Percentiles rank a stretch among this genome's conserved stretches.
Conservation (phyloP, 768 basidiomycete species). For the Mrakia gelida region DNA sequence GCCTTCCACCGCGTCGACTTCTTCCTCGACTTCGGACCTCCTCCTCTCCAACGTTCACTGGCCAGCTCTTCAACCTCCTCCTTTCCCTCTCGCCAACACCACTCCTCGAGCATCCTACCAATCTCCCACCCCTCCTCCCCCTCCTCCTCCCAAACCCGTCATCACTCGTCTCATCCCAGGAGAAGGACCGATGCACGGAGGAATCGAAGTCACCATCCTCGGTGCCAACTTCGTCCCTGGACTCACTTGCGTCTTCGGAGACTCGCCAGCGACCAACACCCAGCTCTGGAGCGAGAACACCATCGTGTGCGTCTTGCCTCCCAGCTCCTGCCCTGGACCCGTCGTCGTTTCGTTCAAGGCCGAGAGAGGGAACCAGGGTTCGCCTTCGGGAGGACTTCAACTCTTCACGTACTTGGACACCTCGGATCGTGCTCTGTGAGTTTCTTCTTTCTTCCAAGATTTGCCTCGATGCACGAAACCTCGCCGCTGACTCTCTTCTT, state of each 20-base stretch:
- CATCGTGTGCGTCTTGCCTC: conserved; percentile 84
- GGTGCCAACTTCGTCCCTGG: conserved; percentile 71
- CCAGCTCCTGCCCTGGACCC: conserved; percentile 70
- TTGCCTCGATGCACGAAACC: neutral
- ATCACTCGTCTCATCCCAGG: conserved; percentile 83
- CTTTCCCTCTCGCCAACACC: neutral
- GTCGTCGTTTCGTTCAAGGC: conserved; percentile 83
- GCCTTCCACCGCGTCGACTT: conserved; percentile 8
- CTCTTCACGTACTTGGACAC: conserved; percentile 89
- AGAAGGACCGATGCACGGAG: conserved; percentile 80
- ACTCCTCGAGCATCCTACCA: conserved; percentile 2
- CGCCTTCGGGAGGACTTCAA: conserved; percentile 49
- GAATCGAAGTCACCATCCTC: conserved; percentile 88
- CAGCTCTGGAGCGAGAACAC: conserved; percentile 91
- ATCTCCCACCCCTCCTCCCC: conserved; percentile 20
- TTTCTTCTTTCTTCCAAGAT: conserved; percentile 34
- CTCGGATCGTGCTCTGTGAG: conserved; percentile 80
- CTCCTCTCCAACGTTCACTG: conserved; percentile 34
- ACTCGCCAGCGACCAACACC: conserved; percentile 65
- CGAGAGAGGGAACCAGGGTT: conserved; percentile 43
- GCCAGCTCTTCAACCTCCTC: conserved; percentile 19
- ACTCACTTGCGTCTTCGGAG: conserved; percentile 77
- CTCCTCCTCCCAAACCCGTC: conserved; percentile 50
- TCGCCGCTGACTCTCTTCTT: neutral
- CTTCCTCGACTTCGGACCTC: conserved; percentile 15